phyloP scores from a whole-genome alignment of 257 asterid genomes.

The Fraxinus cuspidata region DNA sequence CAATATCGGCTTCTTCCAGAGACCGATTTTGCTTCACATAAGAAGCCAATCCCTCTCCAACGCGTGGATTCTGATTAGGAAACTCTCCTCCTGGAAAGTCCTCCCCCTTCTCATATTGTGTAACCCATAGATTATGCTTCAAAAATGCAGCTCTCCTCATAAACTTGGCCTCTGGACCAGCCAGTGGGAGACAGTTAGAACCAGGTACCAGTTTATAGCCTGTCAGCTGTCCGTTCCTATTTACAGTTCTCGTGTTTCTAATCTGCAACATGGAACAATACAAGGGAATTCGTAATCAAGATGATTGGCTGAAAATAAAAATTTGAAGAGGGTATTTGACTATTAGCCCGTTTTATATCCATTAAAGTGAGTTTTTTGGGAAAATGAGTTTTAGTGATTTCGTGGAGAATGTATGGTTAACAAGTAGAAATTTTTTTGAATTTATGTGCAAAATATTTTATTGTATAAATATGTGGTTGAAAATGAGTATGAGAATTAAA shows the following conservation, averaged over 20 bases:
- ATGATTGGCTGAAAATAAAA: not conserved
- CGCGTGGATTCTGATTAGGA: constrained; percentile 98
- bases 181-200: constrained; percentile 84
- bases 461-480: too few relatives aligned
- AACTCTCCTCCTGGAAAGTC: constrained; percentile 98
- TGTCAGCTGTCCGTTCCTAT: constrained; percentile 85
- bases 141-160: constrained; percentile 91
- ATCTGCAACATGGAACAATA: constrained; percentile 47
- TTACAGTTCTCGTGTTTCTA: constrained; percentile 86
- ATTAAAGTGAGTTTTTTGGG: too few relatives aligned
- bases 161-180: constrained; percentile 92
- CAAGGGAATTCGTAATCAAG: not conserved
- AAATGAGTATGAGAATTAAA: too few relatives aligned
- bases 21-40: constrained; percentile 90
- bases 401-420: too few relatives aligned
- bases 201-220: constrained; percentile 95
- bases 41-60: constrained; percentile 90
- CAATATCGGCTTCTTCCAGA: constrained; percentile 82
- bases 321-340: not conserved
- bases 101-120: constrained; percentile 83
- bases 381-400: too few relatives aligned
- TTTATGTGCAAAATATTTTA: too few relatives aligned
- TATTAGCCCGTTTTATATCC: not conserved
- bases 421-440: too few relatives aligned
- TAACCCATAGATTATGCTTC: constrained; percentile 96